These are phyloP conservation scores for Rhizophlyctis rosea DNA, from an alignment of 192 early-diverging fungal species.

Conservation along the genomic window DNA sequence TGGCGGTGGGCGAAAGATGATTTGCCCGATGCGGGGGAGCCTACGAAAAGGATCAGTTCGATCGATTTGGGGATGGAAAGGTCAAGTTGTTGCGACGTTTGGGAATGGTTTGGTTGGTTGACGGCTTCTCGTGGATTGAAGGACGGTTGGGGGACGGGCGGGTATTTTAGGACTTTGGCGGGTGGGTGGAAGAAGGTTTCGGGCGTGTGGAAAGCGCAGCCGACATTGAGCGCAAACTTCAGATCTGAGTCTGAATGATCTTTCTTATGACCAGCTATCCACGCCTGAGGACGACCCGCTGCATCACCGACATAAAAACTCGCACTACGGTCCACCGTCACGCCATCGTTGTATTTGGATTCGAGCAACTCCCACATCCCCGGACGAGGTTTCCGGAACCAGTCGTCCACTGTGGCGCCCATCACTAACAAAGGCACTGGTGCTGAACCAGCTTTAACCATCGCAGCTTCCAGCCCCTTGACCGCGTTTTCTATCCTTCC, in stretches of 20 bases:
- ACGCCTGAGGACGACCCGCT: conserved; percentile 65
- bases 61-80: conserved; percentile 6
- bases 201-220: conserved; percentile 75
- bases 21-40: conserved; percentile 84
- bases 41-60: conserved; percentile 74
- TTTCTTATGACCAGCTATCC: conserved; percentile 54
- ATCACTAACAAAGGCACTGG: conserved; percentile 67
- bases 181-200: conserved; percentile 65
- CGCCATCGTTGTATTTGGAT: conserved; percentile 32
- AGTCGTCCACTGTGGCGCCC: conserved; percentile 66
- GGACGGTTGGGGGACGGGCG: not conserved
- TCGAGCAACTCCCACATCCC: conserved; percentile 66
- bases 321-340: conserved; percentile 45
- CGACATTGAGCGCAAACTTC: conserved; percentile 78
- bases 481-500: conserved; percentile 40
- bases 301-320: conserved; percentile 94
- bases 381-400: conserved; percentile 69
- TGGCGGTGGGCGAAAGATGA: conserved; percentile 66
- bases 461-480: conserved; percentile 31
- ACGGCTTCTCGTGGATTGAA: conserved; percentile 22
- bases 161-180: not conserved
- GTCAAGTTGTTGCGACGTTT: not conserved
- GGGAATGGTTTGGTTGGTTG: not conserved
- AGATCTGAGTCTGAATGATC: conserved; percentile 85
- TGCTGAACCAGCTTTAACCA: conserved; percentile 23